Evolutionary conservation across 1,284 basidiomycete species (phyloP), one percentile per base, ranked within the genome.

Genomic region (Chalciporus sp.): DNA sequence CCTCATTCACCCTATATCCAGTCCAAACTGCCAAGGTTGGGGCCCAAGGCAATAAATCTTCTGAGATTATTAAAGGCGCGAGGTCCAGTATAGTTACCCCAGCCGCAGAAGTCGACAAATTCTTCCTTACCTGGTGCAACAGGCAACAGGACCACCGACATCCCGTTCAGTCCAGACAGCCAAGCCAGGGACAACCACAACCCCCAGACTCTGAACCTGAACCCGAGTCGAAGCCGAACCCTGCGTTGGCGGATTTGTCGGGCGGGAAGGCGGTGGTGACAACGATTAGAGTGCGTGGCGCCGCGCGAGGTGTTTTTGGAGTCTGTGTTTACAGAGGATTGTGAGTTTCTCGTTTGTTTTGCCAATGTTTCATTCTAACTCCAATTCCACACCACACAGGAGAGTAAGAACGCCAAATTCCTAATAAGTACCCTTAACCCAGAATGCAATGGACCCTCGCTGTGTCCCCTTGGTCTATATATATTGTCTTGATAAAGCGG

Each of bases 21-120:
- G 89, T 80, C 27, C 89, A 88, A 67, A 75, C 69, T 49, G 85
- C 92, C 37, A 66, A 73, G 3, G 65, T 91, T 16, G n/a, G 35
- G n/a, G 0, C 1, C 41, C 85, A 84, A 46, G 80, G 79, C 2
- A 76, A 89, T 56, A 74, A 72, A 8, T 90, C 90, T 1, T 76
- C 84, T 2, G 82, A 84, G 42, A 73, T 93, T 43, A 84, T 94
- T 72, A 91, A 90, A 62, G 87, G 83, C 19, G 71, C 92, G 43
- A 68, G 73, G 7, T 80, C 90, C 56, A 90, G 90, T n/a, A 66
- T 69, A 2, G 68, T 94, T 14, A 59, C 73, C 1, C 82, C 89
- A 0, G 84, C 84, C 1, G 76, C 74, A 5, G 80, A 74, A 29
- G 73, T 75, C 3, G 58, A 77, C 44, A 89, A 88, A 9, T 66